Evolutionary conservation across 2,329 filamentous ascomycete species (phyloP).

Genomic region (Alternaria rosae): DNA sequence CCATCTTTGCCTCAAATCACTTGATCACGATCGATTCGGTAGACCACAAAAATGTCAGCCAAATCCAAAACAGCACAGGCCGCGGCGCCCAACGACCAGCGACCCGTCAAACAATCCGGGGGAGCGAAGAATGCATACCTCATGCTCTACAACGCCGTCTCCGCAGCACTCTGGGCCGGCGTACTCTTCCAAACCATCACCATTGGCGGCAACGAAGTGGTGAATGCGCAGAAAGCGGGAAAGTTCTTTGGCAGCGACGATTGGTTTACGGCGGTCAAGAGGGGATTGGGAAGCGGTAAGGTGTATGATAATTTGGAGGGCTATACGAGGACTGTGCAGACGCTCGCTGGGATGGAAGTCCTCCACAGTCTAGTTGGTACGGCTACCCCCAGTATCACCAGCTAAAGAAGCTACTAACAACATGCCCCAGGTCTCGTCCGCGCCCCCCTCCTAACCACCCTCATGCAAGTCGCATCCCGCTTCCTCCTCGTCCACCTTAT

Average conservation of each 20-base stretch:
- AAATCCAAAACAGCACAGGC: constrained; percentile 3
- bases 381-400: constrained; percentile 22
- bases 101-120: constrained; percentile 2
- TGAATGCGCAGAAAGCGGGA: constrained; percentile 21
- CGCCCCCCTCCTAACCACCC: constrained; percentile 82
- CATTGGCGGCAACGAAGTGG: constrained; percentile 50
- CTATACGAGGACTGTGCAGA: constrained; percentile 83
- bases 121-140: constrained; percentile 65
- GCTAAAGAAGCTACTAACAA: neutral
- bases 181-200: constrained; percentile 75
- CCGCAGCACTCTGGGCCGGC: constrained; percentile 77
- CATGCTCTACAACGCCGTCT: constrained; percentile 82
- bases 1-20: neutral
- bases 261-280: constrained; percentile 9
- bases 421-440: constrained; percentile 74
- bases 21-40: neutral
- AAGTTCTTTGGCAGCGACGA: constrained; percentile 17
- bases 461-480: constrained; percentile 88
- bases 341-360: constrained; percentile 81
- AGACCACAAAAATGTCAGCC: constrained; percentile 1
- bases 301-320: constrained; percentile 70
- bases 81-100: constrained; percentile 10
- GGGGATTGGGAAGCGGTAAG: constrained; percentile 48
- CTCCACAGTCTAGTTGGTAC: constrained; percentile 79
- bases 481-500: constrained; percentile 90